A percentile compares a stretch with the other conserved stretches of the same genome.
Evolutionary conservation across 2,329 filamentous ascomycete genomes (phyloP).

Genomic region (Phoma sp.): DNA sequence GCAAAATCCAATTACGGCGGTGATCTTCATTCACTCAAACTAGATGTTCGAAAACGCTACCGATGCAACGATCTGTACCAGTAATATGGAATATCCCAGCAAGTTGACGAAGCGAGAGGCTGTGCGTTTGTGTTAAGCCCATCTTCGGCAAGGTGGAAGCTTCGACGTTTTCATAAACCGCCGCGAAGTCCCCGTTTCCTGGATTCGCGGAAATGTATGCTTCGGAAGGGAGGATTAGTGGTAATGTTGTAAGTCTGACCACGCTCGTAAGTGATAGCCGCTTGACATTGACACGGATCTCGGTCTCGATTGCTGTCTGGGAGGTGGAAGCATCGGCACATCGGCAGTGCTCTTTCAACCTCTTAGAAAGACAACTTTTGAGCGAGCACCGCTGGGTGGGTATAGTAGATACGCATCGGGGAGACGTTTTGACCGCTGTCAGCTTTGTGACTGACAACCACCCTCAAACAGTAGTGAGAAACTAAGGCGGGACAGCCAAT

Average conservation of each 20-base stretch:
- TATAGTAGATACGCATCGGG: neutral
- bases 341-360: neutral
- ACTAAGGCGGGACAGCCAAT: neutral
- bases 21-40: slow-evolving; percentile 20
- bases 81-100: slow-evolving; percentile 17
- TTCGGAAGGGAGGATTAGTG: slow-evolving; percentile 7
- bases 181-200: slow-evolving; percentile 23
- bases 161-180: slow-evolving; percentile 20
- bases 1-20: slow-evolving; percentile 8
- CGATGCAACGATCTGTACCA: slow-evolving; percentile 16
- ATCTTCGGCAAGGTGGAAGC: slow-evolving; percentile 19
- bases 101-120: slow-evolving; percentile 1
- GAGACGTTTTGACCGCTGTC: neutral
- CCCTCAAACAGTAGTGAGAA: slow-evolving; percentile 5
- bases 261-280: neutral
- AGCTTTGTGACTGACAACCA: neutral
- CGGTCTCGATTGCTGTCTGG: neutral
- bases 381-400: neutral
- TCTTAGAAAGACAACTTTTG: neutral
- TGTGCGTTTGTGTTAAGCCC: slow-evolving; percentile 12
- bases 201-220: slow-evolving; percentile 6
- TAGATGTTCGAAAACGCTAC: slow-evolving; percentile 5
- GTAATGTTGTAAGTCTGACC: neutral
- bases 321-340: neutral
- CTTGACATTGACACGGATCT: neutral